These are phyloP conservation scores for Ramularia endophylla DNA, from an alignment of 2,329 filamentous ascomycete species.

Conservation along the genomic window DNA sequence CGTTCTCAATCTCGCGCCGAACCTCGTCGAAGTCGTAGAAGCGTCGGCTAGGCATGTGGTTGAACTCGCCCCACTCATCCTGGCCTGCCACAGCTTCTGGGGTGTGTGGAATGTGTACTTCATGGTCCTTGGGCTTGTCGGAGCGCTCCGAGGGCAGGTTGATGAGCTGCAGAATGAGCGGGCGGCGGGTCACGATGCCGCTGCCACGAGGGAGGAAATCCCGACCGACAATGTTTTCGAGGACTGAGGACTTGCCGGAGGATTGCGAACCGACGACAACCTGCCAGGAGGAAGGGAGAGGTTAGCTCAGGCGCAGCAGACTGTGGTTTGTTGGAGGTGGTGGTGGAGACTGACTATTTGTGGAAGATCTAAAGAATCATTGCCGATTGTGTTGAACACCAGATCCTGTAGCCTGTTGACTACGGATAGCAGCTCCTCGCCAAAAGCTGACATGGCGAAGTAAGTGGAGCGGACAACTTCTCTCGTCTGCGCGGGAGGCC, in stretches of 20 bases:
- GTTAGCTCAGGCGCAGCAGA: conserved; percentile 15
- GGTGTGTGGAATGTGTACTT: conserved; percentile 65
- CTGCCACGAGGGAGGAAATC: conserved; percentile 96
- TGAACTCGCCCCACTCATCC: conserved; percentile 87
- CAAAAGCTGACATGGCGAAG: conserved; percentile 86
- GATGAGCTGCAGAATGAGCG: conserved; percentile 95
- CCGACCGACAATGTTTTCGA: conserved; percentile 97
- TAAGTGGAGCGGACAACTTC: too few species aligned
- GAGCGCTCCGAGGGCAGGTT: conserved; percentile 74
- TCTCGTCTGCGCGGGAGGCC: too few species aligned
- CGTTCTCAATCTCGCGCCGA: conserved; percentile 93
- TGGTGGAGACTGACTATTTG: conserved; percentile 75
- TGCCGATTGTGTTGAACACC: conserved; percentile 99
- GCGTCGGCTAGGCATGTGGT: conserved; percentile 82
- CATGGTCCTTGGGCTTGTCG: conserved; percentile 61
- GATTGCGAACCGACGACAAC: conserved; percentile 98
- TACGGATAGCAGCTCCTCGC: conserved; percentile 88
- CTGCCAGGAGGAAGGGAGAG: conserved; percentile 41
- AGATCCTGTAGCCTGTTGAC: conserved; percentile 99
- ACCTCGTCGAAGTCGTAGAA: conserved; percentile 92
- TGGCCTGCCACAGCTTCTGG: conserved; percentile 65
- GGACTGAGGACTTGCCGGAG: conserved; percentile 94
- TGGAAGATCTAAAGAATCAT: conserved; percentile 92
- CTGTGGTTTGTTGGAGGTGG: background rate
- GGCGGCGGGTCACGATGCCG: conserved; percentile 91